Evolutionary conservation across 768 basidiomycete genomes (phyloP), one percentile per base, ranked within the genome.

Genomic region (Termitomyces sp.): DNA sequence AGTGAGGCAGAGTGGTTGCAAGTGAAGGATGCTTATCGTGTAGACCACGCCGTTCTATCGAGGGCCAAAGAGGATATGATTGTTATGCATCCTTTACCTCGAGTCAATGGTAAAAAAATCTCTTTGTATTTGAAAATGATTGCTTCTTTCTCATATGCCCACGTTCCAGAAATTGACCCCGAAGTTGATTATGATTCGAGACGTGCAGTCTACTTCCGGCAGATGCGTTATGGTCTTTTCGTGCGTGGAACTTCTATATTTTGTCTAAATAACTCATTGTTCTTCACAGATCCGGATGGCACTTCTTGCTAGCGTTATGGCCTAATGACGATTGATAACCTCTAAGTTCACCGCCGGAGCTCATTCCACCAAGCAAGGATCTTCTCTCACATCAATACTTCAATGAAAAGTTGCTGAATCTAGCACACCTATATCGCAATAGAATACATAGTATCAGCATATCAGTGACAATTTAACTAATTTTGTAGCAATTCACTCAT

Each of bases 81-180:
- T 59, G 94, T 98, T 64, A 96, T 99, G 95, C 97, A 99, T 73
- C 97, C 97, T n/a, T 79, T 99, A 23, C 97, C 97, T 14, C 76
- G 97, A 67, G 86, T 96, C 53, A 93, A 92, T 60, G 92, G 92
- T 87, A 63, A 63, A 84, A 84, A 36, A 50, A 14, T 20, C n/a
- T 23, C 7, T 36, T 57, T 20, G 50, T 10, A 8, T 36, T 33
- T 12, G 50, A 13, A n/a, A 41, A 41, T 40, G 6, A 0, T 28
- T 28, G 1, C 18, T 33, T 26, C 33, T 43, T 56, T 60, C 58
- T 67, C 57, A 70, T 59, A 12, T 59, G 38, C 7, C 28, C 10
- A 18, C 48, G 9, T 28, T n/a, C 4, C 64, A 94, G 97, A 99
- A 89, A 98, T 99, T 66, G 96, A 98, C 70, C 93, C 94, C 3